Conservation (phyloP, 257 asterid species). For the Nicotiana benthamiana region DNA sequence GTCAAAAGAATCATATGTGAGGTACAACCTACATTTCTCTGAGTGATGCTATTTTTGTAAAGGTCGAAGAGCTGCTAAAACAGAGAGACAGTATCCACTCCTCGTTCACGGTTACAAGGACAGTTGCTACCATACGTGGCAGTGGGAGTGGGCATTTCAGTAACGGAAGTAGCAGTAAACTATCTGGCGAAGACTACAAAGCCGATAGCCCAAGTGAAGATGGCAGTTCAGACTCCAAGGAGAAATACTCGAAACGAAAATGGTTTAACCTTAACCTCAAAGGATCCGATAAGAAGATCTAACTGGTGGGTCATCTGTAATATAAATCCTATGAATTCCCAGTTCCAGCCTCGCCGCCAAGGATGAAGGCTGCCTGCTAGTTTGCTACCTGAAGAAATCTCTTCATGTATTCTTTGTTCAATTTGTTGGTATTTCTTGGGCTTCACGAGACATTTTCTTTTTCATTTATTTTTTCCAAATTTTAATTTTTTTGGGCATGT, state of each 20-base stretch:
- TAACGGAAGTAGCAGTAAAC: constrained; percentile 79
- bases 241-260: constrained; percentile 66
- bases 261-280: constrained; percentile 87
- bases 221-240: constrained; percentile 86
- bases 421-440: background rate
- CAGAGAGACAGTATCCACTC: constrained; percentile 85
- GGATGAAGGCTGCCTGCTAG: background rate
- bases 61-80: constrained; percentile 96
- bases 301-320: background rate
- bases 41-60: constrained; percentile 9
- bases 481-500: background rate
- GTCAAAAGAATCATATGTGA: background rate
- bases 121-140: constrained; percentile 42
- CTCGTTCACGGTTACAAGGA: constrained; percentile 60
- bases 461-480: background rate
- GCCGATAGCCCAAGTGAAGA: constrained; percentile 79
- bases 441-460: background rate
- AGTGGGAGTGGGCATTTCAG: constrained; percentile 67
- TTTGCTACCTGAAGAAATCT: background rate
- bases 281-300: constrained; percentile 58
- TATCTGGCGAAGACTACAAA: constrained; percentile 47
- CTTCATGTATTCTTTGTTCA: constrained; percentile 6
- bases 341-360: constrained; percentile 15
- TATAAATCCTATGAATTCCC: constrained; percentile 17
- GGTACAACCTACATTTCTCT: background rate